Evolutionary conservation across 1,284 basidiomycete genomes (phyloP), one percentile per base, ranked within the genome.

Genomic region (Ceratobasidium sp.): DNA sequence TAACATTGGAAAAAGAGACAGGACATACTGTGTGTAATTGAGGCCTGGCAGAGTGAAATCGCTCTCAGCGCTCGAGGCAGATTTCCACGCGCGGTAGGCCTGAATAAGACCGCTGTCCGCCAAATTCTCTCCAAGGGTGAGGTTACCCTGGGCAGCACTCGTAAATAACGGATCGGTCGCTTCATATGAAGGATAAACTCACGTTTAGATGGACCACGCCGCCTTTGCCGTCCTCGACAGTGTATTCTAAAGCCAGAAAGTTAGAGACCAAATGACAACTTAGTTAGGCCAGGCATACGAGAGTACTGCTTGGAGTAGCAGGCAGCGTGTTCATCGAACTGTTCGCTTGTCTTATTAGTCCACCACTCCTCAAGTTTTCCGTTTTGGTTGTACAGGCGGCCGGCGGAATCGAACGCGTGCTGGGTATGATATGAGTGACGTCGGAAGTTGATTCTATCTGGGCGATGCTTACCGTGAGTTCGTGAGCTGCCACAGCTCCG

Each of bases 391-490:
- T 94, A 95, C 77, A 94, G 84, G 56, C 95, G 88, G 12, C 97
- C 97, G 59, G 94, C 89, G 77, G 96, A 96, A 85, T 98, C 97
- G 81, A 98, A 98, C 0, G 96, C 96, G 83, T 98, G 96, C 89
- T 95, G 81, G 81, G 78, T 59, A 82, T 81, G 59, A 54, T 64
- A 75, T 73, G 12, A 52, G 48, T 38, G 50, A 57, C 13, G 0
- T 9, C 48, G 4, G 40, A 23, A 20, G 33, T 42, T 50, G 12
- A 78, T 40, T 57, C 54, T 2, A 79, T 77, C 57, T 26, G 17
- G 68, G 12, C 67, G 40, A 50, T 77, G 82, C 89, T 80, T 80
- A 93, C 93, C 42, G 93, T 95, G 68, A 98, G 86, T 84, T 98
- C 96, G 83, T 98, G 96, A 0, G 95, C 90, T 13, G 96, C 96